Evolutionary conservation across 169 alveolate genomes (phyloP).

Genomic region (Cyclospora cayetanensis): DNA sequence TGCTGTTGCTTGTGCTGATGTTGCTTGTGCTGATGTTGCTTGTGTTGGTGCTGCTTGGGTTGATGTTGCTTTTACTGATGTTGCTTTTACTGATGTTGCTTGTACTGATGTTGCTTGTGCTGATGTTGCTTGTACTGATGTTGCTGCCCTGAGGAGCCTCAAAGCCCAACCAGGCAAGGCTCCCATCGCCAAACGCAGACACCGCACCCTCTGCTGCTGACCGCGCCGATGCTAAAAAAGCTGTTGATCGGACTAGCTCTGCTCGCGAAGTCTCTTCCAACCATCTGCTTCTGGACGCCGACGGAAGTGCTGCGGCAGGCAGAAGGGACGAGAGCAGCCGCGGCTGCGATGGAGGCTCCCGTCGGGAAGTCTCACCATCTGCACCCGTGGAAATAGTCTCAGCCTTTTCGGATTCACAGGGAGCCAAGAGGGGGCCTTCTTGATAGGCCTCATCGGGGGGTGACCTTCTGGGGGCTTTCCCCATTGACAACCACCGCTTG

Average conservation of each 20-base stretch:
- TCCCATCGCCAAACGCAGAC: not conserved
- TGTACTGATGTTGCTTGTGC: not conserved
- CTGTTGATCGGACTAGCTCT: not conserved
- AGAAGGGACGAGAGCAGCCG: not conserved
- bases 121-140: not conserved
- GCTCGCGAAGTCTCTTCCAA: not conserved
- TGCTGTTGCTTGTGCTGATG: conserved; percentile 13
- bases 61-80: not conserved
- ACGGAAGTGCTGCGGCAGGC: not conserved
- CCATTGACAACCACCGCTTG: not conserved
- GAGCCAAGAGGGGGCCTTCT: not conserved
- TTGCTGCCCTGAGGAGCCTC: too few species aligned
- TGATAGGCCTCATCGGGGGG: not conserved
- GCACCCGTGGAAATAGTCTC: not conserved
- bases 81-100: not conserved
- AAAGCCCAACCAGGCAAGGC: not conserved
- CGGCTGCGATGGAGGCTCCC: not conserved
- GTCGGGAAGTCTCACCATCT: not conserved
- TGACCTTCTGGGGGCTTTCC: not conserved
- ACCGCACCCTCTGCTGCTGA: not conserved
- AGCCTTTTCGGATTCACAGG: not conserved
- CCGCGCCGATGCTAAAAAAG: not conserved
- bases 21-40: not conserved
- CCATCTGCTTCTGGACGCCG: too few species aligned
- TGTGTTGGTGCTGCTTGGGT: not conserved